Conservation (phyloP, 1,139 yeast species). For the Williopsis jadinii region DNA sequence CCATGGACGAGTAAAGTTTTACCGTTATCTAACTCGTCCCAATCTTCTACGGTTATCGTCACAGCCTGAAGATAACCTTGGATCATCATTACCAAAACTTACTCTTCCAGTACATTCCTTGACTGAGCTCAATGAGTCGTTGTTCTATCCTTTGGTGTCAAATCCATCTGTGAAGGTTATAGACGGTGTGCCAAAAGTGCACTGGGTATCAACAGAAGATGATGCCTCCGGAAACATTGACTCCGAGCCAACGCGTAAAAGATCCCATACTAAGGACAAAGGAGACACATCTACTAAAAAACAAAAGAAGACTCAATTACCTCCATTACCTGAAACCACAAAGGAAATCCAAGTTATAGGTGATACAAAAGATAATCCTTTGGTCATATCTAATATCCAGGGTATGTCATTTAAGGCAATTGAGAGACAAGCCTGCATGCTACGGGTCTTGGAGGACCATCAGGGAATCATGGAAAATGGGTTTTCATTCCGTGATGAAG, state of each 20-base stretch:
- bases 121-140: slow-evolving; percentile 14
- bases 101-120: slow-evolving; percentile 11
- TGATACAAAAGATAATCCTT: neutral
- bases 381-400: slow-evolving; percentile 15
- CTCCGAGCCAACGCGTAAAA: slow-evolving; percentile 7
- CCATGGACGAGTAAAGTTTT: slow-evolving; percentile 67
- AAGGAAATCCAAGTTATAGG: too few relatives aligned
- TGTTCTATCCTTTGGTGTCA: slow-evolving; percentile 20
- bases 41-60: slow-evolving; percentile 28
- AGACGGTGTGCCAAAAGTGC: slow-evolving; percentile 11
- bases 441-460: slow-evolving; percentile 24
- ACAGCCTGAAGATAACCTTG: slow-evolving; percentile 18
- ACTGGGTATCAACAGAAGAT: slow-evolving; percentile 15
- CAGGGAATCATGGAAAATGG: slow-evolving; percentile 23
- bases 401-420: slow-evolving; percentile 26
- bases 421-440: slow-evolving; percentile 26
- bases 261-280: slow-evolving; percentile 21
- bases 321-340: neutral
- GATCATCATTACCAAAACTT: slow-evolving; percentile 24
- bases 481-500: slow-evolving; percentile 17
- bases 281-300: slow-evolving; percentile 4
- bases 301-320: neutral
- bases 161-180: slow-evolving; percentile 15
- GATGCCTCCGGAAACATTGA: neutral
- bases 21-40: slow-evolving; percentile 51